Evolutionary conservation across 495 filamentous ascomycete species (phyloP).

Genomic region (Trypethelium eluteriae): DNA sequence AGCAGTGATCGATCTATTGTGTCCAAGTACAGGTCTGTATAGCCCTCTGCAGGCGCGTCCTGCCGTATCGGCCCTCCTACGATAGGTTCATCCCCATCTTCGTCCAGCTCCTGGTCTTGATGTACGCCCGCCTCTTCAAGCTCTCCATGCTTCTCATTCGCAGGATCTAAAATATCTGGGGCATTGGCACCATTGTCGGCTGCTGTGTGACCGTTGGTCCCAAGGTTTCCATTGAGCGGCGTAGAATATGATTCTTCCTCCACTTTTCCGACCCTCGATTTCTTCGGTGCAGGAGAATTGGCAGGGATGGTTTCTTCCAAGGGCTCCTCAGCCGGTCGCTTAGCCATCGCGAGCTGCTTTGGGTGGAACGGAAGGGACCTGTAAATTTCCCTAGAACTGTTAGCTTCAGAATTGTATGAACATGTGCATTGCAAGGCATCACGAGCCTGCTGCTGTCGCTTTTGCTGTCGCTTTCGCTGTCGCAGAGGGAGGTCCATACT

Average conservation of each 20-base stretch:
- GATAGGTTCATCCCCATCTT: slow-evolving; percentile 9
- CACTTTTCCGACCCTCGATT: slow-evolving; percentile 57
- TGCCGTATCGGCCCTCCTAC: slow-evolving; percentile 43
- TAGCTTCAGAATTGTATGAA: background rate
- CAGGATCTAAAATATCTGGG: slow-evolving; percentile 30
- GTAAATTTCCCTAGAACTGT: background rate
- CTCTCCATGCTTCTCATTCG: slow-evolving; percentile 33
- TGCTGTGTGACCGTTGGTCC: slow-evolving; percentile 38
- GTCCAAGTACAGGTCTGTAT: slow-evolving; percentile 93
- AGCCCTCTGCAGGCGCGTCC: slow-evolving; percentile 73
- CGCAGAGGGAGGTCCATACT: background rate
- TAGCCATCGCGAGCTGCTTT: slow-evolving; percentile 47
- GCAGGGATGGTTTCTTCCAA: slow-evolving; percentile 55
- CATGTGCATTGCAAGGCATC: background rate
- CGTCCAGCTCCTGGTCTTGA: slow-evolving; percentile 20
- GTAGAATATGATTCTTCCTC: slow-evolving; percentile 30
- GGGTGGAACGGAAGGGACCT: background rate
- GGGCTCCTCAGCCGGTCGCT: slow-evolving; percentile 68
- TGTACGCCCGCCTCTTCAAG: slow-evolving; percentile 41
- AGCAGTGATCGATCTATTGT: slow-evolving; percentile 83
- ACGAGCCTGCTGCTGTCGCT: slow-evolving; percentile 1
- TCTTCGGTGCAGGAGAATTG: slow-evolving; percentile 70
- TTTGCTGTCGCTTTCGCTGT: background rate
- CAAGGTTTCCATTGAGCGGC: slow-evolving; percentile 33
- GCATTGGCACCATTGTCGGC: slow-evolving; percentile 20